Percentiles rank a stretch among this genome's conserved stretches.
These are phyloP conservation scores for Thinopyrum obtusiflorum DNA, from an alignment of 202 grass and related monocot species.

Conservation along the genomic window DNA sequence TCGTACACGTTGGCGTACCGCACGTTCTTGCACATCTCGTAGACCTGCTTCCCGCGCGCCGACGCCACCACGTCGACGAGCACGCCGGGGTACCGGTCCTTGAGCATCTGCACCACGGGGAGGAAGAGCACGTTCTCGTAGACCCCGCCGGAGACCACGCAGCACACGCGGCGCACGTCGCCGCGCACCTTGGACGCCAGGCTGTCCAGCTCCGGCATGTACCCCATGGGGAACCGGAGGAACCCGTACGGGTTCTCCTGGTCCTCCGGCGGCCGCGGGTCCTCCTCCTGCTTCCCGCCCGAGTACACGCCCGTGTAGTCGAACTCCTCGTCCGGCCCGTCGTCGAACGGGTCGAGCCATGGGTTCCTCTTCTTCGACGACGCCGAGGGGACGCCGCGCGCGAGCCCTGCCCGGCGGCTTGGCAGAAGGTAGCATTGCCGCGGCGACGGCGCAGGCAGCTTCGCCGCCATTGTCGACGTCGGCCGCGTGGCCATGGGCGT, in stretches of 20 bases:
- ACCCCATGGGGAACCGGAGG: constrained; percentile 75
- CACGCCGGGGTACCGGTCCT: constrained; percentile 86
- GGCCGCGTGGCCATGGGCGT: constrained; percentile 29
- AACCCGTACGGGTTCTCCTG: constrained; percentile 75
- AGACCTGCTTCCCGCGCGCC: constrained; percentile 76
- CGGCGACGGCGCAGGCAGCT: not conserved
- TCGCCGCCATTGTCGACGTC: not conserved
- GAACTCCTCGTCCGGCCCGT: constrained; percentile 59
- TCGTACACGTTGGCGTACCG: constrained; percentile 76
- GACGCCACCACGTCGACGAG: constrained; percentile 63
- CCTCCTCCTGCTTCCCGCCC: constrained; percentile 90
- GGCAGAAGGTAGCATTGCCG: constrained; percentile 20
- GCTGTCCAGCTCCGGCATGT: constrained; percentile 79
- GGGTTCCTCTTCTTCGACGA: constrained; percentile 70
- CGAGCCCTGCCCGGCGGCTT: not conserved
- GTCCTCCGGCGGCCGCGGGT: constrained; percentile 69
- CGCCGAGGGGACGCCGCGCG: not conserved
- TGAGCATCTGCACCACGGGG: constrained; percentile 82
- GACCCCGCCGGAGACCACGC: constrained; percentile 74
- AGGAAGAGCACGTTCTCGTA: constrained; percentile 98
- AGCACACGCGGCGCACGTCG: constrained; percentile 86
- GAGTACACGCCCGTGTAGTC: constrained; percentile 65
- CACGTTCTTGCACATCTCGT: constrained; percentile 96
- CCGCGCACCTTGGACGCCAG: constrained; percentile 81
- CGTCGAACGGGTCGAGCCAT: constrained; percentile 94